Conservation (phyloP, 768 basidiomycete species). For the Termitomyces sp. region DNA sequence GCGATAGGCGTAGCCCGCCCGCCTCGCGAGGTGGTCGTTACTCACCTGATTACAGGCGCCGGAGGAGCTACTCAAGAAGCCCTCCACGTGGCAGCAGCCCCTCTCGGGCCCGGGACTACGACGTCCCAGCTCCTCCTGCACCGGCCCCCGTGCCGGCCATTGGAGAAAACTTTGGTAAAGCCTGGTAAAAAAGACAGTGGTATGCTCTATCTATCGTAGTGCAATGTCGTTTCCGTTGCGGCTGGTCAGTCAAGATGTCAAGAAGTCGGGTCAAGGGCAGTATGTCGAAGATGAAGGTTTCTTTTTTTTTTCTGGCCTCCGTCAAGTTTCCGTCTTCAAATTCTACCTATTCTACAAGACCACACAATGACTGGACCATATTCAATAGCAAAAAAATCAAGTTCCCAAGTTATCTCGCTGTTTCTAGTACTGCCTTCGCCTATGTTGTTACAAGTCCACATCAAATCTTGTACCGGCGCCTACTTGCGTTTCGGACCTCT, state of each 20-base stretch:
- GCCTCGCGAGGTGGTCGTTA: conserved; percentile 58
- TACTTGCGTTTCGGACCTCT: conserved; percentile 14
- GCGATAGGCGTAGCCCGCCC: conserved; percentile 74
- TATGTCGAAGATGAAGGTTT: conserved; percentile 37
- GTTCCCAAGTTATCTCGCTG: conserved; percentile 60
- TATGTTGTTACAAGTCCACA: conserved; percentile 37
- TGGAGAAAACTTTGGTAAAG: conserved; percentile 45
- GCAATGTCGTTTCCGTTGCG: conserved; percentile 17
- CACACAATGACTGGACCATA: conserved; percentile 34
- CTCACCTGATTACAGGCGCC: conserved; percentile 72
- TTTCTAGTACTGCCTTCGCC: conserved; percentile 49
- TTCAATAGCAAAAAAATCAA: conserved; percentile 53
- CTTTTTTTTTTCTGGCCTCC: conserved; percentile 32
- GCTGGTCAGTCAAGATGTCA: conserved; percentile 19
- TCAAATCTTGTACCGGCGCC: conserved; percentile 16
- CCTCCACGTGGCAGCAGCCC: conserved; percentile 70
- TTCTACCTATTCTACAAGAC: conserved; percentile 39
- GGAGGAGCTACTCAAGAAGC: conserved; percentile 74
- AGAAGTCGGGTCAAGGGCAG: conserved; percentile 34
- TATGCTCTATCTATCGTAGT: conserved; percentile 9
- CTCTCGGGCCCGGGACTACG: conserved; percentile 32
- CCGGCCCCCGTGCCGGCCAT: conserved; percentile 35
- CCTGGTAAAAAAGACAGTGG: conserved; percentile 4
- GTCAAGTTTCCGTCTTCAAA: conserved; percentile 30
- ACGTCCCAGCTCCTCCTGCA: conserved; percentile 22